Percentiles rank a stretch among this genome's conserved stretches.
Conservation (phyloP, 805 yeast species). For the Maudiozyma serrabonitensis region DNA sequence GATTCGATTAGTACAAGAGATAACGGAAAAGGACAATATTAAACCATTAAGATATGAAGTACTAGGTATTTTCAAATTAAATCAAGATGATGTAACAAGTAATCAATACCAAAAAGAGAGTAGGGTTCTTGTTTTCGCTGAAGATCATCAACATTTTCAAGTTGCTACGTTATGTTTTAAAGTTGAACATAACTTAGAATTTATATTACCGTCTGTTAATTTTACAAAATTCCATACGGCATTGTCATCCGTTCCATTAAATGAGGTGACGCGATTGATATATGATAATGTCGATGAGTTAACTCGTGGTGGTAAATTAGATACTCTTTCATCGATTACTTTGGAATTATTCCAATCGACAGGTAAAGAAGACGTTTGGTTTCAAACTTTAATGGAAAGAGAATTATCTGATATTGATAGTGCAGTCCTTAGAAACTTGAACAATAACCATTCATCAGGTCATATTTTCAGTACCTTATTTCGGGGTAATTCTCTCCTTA, state of each 20-base stretch:
- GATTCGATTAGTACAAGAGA: conserved; percentile 33
- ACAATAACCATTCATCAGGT: conserved; percentile 14
- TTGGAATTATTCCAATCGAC: conserved; percentile 68
- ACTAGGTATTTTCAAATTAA: conserved; percentile 39
- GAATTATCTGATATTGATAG: conserved; percentile 42
- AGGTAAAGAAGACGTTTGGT: conserved; percentile 63
- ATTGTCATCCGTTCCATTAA: conserved; percentile 44
- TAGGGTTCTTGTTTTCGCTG: conserved; percentile 37
- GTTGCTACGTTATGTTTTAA: conserved; percentile 52
- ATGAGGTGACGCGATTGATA: conserved; percentile 29
- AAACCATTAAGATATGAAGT: background rate
- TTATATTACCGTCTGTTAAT: conserved; percentile 48
- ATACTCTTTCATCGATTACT: conserved; percentile 46
- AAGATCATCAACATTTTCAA: conserved; percentile 30
- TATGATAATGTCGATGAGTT: conserved; percentile 1
- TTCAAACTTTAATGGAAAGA: conserved; percentile 52
- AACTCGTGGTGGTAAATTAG: conserved; percentile 28
- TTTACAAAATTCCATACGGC: conserved; percentile 56
- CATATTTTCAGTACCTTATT: conserved; percentile 53
- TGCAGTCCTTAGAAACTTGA: conserved; percentile 14
- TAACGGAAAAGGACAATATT: conserved; percentile 1
- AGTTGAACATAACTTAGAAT: conserved; percentile 41
- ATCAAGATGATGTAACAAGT: conserved; percentile 20
- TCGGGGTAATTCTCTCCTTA: conserved; percentile 75
- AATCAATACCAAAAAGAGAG: conserved; percentile 18